Conservation (phyloP, 805 yeast species). For the Zygosaccharomyces kombuchaensis region DNA sequence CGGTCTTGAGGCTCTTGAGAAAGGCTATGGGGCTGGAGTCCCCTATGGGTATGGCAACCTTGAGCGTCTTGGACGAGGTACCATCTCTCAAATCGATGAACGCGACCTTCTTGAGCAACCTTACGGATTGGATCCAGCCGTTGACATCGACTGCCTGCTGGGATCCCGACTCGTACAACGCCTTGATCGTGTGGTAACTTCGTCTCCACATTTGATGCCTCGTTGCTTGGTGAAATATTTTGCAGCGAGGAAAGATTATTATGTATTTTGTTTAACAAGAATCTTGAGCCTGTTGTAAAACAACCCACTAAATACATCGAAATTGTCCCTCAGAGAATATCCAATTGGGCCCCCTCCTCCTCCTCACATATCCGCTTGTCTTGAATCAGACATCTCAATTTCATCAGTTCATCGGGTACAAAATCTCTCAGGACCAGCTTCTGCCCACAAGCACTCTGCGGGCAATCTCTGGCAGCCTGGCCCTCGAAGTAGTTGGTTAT, state of each 20-base stretch:
- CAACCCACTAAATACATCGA: too few relatives aligned
- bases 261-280: too few relatives aligned
- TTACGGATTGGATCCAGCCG: conserved; percentile 75
- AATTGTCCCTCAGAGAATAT: not conserved
- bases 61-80: conserved; percentile 48
- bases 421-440: conserved; percentile 37
- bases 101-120: conserved; percentile 69
- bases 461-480: conserved; percentile 42
- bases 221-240: not conserved
- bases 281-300: too few relatives aligned
- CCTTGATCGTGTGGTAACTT: conserved; percentile 2
- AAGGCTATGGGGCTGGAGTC: conserved; percentile 28
- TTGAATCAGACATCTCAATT: conserved; percentile 46
- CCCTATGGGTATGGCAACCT: conserved; percentile 46
- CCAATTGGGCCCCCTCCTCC: not conserved
- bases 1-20: conserved; percentile 37
- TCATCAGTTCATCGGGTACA: conserved; percentile 50
- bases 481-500: conserved; percentile 36
- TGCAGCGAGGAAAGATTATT: too few relatives aligned
- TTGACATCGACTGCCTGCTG: conserved; percentile 35
- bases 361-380: conserved; percentile 14
- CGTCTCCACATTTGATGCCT: not conserved
- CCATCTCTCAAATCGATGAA: conserved; percentile 85
- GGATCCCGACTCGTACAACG: conserved; percentile 1
- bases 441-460: conserved; percentile 52